phyloP scores from a whole-genome alignment of 129 eudicot species.

The Pulicaria dysenterica region DNA sequence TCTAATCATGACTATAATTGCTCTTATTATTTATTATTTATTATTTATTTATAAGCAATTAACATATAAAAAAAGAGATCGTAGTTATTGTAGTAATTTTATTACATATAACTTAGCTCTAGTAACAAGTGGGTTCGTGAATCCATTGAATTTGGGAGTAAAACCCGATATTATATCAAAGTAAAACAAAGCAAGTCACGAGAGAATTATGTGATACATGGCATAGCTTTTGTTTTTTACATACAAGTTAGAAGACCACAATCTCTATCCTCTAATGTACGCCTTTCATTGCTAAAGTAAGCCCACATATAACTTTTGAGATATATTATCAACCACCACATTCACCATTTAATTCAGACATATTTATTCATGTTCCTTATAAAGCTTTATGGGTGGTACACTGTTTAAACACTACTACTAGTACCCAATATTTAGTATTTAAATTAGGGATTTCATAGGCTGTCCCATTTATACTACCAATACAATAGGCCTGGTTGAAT shows the following conservation, averaged over 20 bases:
- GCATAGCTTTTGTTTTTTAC: neutral
- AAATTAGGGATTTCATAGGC: neutral
- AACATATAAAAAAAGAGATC: no score
- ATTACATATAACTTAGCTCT: no score
- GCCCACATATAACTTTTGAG: slow-evolving; percentile 7
- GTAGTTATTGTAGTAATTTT: no score
- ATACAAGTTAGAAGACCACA: neutral
- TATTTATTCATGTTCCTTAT: neutral
- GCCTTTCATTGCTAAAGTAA: neutral
- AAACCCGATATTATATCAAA: neutral
- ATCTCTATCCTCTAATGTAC: neutral
- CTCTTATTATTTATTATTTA: no score
- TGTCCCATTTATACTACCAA: neutral
- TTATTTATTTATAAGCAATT: no score
- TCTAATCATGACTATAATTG: no score
- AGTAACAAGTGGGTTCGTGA: neutral
- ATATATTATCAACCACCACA: neutral
- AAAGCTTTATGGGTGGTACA: neutral
- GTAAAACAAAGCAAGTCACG: neutral
- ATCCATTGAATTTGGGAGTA: neutral
- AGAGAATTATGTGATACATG: neutral
- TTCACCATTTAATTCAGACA: neutral
- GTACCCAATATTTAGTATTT: neutral
- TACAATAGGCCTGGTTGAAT: no score
- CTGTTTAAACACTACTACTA: neutral